These are phyloP conservation scores for Phytopythium aichiense DNA, from an alignment of 352 stramenopile genomes.

Conservation along the genomic window DNA sequence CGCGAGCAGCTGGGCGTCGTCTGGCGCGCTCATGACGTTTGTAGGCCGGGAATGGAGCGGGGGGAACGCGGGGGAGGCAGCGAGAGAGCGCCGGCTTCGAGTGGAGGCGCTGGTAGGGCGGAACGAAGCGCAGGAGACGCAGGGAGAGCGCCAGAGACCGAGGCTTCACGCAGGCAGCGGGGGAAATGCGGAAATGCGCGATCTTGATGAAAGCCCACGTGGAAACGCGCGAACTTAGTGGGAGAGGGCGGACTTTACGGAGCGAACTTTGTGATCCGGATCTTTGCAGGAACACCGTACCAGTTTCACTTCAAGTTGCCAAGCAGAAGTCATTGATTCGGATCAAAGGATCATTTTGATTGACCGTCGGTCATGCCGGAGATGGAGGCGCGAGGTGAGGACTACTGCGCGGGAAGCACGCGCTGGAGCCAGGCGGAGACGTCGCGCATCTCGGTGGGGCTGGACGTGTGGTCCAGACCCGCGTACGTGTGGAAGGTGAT, in stretches of 20 bases:
- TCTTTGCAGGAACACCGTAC: not conserved
- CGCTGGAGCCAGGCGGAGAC: constrained; percentile 44
- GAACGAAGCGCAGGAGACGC: not conserved
- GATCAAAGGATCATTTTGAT: not conserved
- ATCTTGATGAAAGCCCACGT: not conserved
- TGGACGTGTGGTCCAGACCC: constrained; percentile 51
- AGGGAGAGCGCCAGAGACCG: not conserved
- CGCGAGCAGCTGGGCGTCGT: constrained; percentile 40
- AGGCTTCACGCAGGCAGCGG: not conserved
- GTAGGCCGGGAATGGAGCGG: not conserved
- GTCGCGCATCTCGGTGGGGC: constrained; percentile 47
- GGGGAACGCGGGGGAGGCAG: not conserved
- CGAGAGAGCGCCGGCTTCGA: not conserved
- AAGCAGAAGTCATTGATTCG: not conserved
- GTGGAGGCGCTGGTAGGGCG: not conserved
- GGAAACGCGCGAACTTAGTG: not conserved
- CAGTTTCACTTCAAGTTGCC: not conserved
- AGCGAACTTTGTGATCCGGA: not conserved
- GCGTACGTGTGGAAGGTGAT: constrained; percentile 61
- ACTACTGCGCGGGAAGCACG: constrained; percentile 25
- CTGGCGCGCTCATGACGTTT: constrained; percentile 23
- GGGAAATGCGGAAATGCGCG: not conserved
- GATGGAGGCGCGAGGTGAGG: not conserved
- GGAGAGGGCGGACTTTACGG: not conserved
- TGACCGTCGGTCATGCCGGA: too few species aligned